Conservation (phyloP, 495 filamentous ascomycete genomes). For the Hyaloscypha hepaticicola region DNA sequence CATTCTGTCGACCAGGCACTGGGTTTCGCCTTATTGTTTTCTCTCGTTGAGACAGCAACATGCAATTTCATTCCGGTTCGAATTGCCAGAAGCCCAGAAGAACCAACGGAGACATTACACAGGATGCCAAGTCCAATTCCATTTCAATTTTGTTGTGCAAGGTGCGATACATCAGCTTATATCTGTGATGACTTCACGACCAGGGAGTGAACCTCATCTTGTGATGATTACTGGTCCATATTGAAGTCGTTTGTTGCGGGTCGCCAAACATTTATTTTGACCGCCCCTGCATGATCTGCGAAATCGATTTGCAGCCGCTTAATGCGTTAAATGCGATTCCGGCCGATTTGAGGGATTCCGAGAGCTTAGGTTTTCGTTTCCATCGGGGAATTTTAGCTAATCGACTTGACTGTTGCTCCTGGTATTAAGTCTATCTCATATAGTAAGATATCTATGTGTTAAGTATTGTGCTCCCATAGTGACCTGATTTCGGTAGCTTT, state of each 20-base stretch:
- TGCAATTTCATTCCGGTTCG: no score
- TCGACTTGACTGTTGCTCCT: background rate
- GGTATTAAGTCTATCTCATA: background rate
- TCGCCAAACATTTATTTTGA: background rate
- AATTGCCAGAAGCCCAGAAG: no score
- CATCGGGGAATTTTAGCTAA: background rate
- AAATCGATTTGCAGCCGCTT: background rate
- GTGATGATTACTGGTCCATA: background rate
- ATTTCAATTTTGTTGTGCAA: no score
- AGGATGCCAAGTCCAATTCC: no score
- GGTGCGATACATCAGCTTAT: no score
- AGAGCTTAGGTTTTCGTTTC: background rate
- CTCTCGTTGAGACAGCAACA: no score
- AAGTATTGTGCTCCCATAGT: background rate
- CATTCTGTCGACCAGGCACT: no score
- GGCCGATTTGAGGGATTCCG: background rate
- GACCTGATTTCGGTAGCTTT: background rate
- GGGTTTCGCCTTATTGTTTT: no score
- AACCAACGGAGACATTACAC: no score
- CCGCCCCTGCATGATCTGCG: background rate
- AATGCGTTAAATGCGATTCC: background rate
- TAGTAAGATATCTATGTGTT: background rate
- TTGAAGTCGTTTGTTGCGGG: background rate
- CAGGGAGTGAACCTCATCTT: background rate
- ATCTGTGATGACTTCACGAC: no score